phyloP scores from a whole-genome alignment of 2,329 filamentous ascomycete genomes.

The Colletotrichum tropicale region DNA sequence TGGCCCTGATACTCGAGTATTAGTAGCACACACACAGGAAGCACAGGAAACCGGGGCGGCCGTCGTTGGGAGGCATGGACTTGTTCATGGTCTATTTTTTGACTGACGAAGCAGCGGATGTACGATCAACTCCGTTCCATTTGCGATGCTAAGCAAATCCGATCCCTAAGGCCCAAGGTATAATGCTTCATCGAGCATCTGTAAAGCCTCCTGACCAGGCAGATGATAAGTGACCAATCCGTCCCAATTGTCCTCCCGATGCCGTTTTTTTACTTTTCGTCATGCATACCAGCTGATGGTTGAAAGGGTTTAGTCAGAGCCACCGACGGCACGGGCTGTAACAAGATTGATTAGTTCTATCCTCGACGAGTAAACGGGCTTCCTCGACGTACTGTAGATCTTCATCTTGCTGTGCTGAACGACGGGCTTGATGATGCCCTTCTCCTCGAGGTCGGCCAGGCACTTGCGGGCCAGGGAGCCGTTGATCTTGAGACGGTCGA shows the following conservation, averaged over 20 bases:
- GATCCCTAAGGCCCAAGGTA: constrained; percentile 23
- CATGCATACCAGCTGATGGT: constrained; percentile 12
- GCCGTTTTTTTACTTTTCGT: constrained; percentile 17
- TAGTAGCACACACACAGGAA: neutral
- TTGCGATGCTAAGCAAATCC: constrained; percentile 23
- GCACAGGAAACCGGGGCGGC: neutral
- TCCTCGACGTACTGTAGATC: constrained; percentile 80
- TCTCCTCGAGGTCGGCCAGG: constrained; percentile 93
- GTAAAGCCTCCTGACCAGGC: constrained; percentile 22
- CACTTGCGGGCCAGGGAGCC: constrained; percentile 92
- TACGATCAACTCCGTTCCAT: constrained; percentile 23
- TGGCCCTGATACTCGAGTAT: neutral
- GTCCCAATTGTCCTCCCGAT: constrained; percentile 10
- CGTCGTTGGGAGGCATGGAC: constrained; percentile 13
- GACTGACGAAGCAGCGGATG: constrained; percentile 19
- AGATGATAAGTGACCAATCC: constrained; percentile 20
- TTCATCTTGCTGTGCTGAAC: constrained; percentile 96
- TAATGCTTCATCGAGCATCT: constrained; percentile 22
- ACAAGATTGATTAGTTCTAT: constrained; percentile 21
- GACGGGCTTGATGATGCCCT: constrained; percentile 97
- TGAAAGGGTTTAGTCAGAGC: constrained; percentile 43
- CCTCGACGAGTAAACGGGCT: fast-evolving
- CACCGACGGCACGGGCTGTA: constrained; percentile 65
- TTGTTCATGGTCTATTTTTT: constrained; percentile 20
- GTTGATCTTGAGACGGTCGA: constrained; percentile 99